Evolutionary conservation across 192 early-diverging fungal species (phyloP), one percentile per base, ranked within the genome.

Genomic region (Coemansia sp.): DNA sequence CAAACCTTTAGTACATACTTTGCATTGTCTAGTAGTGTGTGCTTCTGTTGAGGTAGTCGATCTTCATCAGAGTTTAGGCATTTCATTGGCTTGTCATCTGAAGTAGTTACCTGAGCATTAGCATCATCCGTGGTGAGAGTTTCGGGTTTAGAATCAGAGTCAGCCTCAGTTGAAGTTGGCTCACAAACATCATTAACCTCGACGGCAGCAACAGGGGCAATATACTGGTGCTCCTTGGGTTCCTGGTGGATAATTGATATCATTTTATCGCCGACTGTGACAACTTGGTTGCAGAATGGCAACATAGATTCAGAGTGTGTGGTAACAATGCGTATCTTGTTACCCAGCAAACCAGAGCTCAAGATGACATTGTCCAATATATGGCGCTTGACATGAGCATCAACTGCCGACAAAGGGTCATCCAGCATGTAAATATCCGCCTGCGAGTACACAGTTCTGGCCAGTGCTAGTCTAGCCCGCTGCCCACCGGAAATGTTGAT

Each of bases 401-500:
- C 53, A 16, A 57, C 53, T 6, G 53, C 53, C 13, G 53, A 57
- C 29, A 57, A 31, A 1, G 53, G 53, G 15, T 57, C 53, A 13
- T 57, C 53, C 53, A 57, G 12, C 15, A 57, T 57, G 16, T 68
- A 73, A 50, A 73, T 50, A 44, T 73, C 72, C 0, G 72, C 72
- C n/a, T 38, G 65, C 10, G 72, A 68, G 47, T 73, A 72, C n/a
- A 72, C 52, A 31, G 70, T 55, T 20, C 70, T 63, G 13, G 70
- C 70, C 62, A 71, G 9, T 43, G 41, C 71, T 27, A 72, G 50
- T 1, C 71, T 53, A 20, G 64, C 41, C 40, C 64, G 40, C 46
- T 72, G 71, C 16, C 71, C 71, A 49, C 65, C 71, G 24, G 71
- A 73, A 11, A 73, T 73, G 58, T 73, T 73, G 44, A 67, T 62